Evolutionary conservation across 345 rosid genomes (phyloP).

Genomic region (Brassica juncea): DNA sequence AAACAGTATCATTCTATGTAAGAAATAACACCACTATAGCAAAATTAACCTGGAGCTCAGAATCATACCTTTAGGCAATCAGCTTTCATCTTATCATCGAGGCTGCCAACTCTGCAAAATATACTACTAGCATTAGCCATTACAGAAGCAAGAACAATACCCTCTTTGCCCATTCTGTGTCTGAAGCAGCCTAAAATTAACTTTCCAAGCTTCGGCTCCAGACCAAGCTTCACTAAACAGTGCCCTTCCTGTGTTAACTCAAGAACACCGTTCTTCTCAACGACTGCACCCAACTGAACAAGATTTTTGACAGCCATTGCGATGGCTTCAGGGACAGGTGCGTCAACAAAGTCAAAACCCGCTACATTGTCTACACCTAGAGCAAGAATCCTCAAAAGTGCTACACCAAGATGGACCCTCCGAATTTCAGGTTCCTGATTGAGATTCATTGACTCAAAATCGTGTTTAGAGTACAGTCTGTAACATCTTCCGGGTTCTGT

Average conservation of each 20-base stretch:
- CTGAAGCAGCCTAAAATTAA: no score
- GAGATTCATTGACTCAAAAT: constrained; percentile 58
- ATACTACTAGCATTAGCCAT: constrained; percentile 86
- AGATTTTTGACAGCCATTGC: constrained; percentile 51
- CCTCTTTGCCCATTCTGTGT: constrained; percentile 67
- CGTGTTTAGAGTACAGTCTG: constrained; percentile 60
- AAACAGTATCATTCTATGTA: not conserved
- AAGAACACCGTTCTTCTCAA: no score
- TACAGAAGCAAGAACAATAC: constrained; percentile 83
- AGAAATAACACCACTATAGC: not conserved
- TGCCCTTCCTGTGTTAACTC: no score
- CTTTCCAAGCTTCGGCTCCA: no score
- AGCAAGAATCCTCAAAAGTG: constrained; percentile 80
- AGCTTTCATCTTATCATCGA: constrained; percentile 54
- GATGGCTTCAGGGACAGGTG: constrained; percentile 73
- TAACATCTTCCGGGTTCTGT: constrained; percentile 88
- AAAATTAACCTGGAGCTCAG: not conserved
- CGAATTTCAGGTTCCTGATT: constrained; percentile 84
- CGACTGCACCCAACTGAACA: no score
- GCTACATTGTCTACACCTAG: constrained; percentile 58
- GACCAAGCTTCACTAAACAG: no score
- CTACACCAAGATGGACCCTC: constrained; percentile 92
- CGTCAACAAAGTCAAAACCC: constrained; percentile 83
- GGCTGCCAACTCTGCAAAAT: constrained; percentile 82
- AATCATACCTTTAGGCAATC: constrained; percentile 25